Percentiles rank a stretch among this genome's conserved stretches.
Conservation (phyloP, 805 yeast genomes). For the Tetrapisispora phaffii region DNA sequence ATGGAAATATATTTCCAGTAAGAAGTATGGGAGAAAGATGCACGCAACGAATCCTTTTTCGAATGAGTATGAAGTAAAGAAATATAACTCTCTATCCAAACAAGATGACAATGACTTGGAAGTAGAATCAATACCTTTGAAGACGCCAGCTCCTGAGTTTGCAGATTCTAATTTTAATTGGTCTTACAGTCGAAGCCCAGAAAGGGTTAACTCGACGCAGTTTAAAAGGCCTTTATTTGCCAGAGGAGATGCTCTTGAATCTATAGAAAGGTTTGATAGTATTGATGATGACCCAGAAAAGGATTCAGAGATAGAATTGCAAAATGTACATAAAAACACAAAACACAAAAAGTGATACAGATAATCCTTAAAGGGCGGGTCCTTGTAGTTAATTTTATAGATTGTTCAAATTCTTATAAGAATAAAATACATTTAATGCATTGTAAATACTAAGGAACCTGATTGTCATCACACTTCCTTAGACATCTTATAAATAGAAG, state of each 20-base stretch:
- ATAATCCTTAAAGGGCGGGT: no score
- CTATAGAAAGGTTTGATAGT: neutral
- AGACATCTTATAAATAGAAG: neutral
- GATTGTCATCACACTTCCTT: neutral
- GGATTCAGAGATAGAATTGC: neutral
- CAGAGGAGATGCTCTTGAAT: neutral
- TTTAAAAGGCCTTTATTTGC: neutral
- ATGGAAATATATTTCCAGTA: constrained; percentile 25
- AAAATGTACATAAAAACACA: no score
- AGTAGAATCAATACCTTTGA: neutral
- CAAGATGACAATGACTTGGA: neutral
- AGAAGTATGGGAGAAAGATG: neutral
- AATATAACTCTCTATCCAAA: neutral
- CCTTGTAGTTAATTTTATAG: no score
- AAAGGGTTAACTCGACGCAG: neutral
- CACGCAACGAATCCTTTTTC: neutral
- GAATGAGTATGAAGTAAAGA: neutral
- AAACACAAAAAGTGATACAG: no score
- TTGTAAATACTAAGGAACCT: no score
- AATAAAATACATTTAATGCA: no score
- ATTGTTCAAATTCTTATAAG: no score
- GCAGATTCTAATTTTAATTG: neutral
- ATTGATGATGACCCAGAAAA: neutral
- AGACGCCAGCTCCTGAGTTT: constrained; percentile 2
- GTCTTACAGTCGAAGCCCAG: neutral